Base-by-base conservation (phyloP, 768 basidiomycete genomes). In the Pleurotus tuber-regium region DNA sequence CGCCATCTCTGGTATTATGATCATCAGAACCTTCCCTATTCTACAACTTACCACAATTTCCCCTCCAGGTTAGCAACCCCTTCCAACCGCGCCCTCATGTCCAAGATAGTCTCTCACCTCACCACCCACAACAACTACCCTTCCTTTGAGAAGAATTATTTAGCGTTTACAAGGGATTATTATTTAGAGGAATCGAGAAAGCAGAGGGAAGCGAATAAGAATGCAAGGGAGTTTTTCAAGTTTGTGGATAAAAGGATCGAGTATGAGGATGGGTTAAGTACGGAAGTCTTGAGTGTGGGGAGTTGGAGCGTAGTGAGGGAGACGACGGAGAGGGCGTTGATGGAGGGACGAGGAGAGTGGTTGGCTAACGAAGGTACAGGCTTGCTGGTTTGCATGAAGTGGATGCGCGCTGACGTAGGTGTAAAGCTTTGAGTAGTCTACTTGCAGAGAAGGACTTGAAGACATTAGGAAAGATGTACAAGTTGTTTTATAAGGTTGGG, bases 181-280 rank as follows among this genome's bases (percentile, higher is more conserved):
- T 91, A 87, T 59, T 47, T 66, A 0, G 63, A 57, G 0, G 83
- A 90, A 61, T 83, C 83, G 0, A 55, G 63, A 11, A 56, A 59
- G 30, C 65, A 68, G 23, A 64, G 73, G 0, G 62, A 69, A n/a
- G 54, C 63, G 11, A 57, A 74, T 52, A 67, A 75, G 35, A 60
- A 70, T 39, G 77, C 87, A 0, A 70, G 72, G 46, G 66, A 62
- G 1, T 90, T 88, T 63, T 76, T 91, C 60, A 60, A 57, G 7
- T 73, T 80, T 43, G 71, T 76, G 10, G 63, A 71, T 19, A 26
- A 54, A 24, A 73, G 80, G 23, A 75, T 80, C 11, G 54, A 72
- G 2, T 80, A 87, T 59, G 91, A 94, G 56, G 67, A 68, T 18
- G 70, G 76, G 11, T 77, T 87, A 28, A 74, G 75, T 0, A 69